A percentile compares a stretch with the other conserved stretches of the same genome.
Conservation (phyloP, 305 asterid genomes). For the Petunia hybrid region DNA sequence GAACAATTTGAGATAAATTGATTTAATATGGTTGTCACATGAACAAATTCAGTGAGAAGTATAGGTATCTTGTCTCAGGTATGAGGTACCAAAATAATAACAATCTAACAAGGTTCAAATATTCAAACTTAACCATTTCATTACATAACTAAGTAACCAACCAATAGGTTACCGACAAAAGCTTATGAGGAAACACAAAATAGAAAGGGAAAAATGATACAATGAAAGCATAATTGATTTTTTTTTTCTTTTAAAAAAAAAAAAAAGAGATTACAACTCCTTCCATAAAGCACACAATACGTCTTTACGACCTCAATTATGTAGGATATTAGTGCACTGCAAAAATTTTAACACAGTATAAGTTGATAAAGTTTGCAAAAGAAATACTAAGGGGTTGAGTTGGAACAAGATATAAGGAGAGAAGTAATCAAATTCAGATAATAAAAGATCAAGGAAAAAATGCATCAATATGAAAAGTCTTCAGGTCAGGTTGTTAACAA, state of each 20-base stretch:
- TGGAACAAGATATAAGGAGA: neutral
- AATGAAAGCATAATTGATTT: neutral
- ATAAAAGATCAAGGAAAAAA: neutral
- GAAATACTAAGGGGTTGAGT: neutral
- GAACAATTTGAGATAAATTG: no score
- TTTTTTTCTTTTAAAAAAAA: no score
- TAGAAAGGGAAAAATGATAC: neutral
- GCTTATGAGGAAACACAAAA: conserved; percentile 3
- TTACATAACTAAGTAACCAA: neutral
- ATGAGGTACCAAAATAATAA: neutral
- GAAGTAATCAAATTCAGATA: neutral
- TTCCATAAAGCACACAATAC: neutral
- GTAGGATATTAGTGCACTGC: conserved; percentile 27
- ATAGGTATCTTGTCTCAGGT: no score
- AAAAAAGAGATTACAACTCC: neutral
- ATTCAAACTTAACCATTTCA: conserved; percentile 7
- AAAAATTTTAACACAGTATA: neutral
- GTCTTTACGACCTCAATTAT: conserved; percentile 11
- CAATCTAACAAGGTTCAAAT: conserved; percentile 21
- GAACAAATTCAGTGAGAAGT: no score
- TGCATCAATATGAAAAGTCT: neutral
- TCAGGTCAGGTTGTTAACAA: neutral
- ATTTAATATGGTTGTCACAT: no score
- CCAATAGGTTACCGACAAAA: neutral
- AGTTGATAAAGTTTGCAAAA: neutral